Percentiles rank a stretch among this genome's conserved stretches.
Conservation (phyloP, 1,284 basidiomycete genomes). For the Leccinum angustisporum region DNA sequence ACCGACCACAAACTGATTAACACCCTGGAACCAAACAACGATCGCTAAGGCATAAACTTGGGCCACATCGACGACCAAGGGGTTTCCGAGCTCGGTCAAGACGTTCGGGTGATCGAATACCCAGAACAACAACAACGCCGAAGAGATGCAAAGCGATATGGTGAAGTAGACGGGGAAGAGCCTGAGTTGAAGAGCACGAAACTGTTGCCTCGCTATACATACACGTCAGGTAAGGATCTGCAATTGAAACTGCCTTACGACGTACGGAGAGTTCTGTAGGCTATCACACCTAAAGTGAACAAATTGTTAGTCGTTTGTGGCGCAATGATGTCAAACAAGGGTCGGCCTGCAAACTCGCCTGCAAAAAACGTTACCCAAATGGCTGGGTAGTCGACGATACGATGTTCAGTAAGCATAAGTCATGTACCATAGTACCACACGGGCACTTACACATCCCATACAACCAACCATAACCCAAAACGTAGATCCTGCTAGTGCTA, state of each 20-base stretch:
- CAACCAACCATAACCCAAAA: constrained; percentile 57
- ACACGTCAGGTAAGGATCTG: background rate
- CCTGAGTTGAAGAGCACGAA: constrained; percentile 73
- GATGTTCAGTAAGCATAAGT: background rate
- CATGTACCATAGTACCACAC: background rate
- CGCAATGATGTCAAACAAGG: background rate
- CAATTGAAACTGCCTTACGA: background rate
- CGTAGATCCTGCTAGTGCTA: constrained; percentile 7
- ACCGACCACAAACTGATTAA: constrained; percentile 61
- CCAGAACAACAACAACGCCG: constrained; percentile 62
- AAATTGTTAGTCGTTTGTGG: background rate
- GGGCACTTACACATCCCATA: constrained; percentile 67
- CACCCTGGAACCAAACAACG: constrained; percentile 47
- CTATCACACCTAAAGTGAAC: constrained; percentile 50
- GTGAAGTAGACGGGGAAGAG: constrained; percentile 78
- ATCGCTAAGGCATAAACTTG: constrained; percentile 66
- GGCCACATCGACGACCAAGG: constrained; percentile 59
- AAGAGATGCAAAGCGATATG: constrained; percentile 55
- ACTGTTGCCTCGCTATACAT: constrained; percentile 48
- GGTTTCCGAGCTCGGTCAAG: constrained; percentile 46
- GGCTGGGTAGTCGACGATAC: constrained; percentile 37
- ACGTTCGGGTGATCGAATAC: constrained; percentile 64
- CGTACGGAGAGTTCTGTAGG: constrained; percentile 54
- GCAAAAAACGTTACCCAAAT: constrained; percentile 70
- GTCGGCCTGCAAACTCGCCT: background rate